Percentiles rank a stretch among this genome's conserved stretches.
Evolutionary conservation across 345 rosid species (phyloP).

Genomic region (Mercurialis annua): DNA sequence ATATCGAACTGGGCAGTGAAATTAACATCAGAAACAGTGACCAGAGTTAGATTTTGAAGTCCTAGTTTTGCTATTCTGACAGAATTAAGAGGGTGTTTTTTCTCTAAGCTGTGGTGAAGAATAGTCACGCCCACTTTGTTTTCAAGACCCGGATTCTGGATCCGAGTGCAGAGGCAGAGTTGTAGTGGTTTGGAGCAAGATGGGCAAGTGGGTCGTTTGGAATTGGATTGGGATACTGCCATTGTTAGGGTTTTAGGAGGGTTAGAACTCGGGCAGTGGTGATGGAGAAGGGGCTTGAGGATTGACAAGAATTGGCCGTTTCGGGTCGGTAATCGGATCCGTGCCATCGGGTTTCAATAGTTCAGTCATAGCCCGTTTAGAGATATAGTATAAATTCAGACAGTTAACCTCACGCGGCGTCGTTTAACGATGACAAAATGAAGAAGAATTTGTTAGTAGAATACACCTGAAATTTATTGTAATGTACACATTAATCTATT

Average conservation of each 20-base stretch:
- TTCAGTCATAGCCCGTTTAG: not conserved
- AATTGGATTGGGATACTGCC: constrained; percentile 34
- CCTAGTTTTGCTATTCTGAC: constrained; percentile 70
- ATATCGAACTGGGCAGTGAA: constrained; percentile 50
- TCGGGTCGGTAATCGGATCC: constrained; percentile 23
- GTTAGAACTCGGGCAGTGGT: not conserved
- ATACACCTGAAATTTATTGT: too few species aligned
- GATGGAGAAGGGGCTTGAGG: not conserved
- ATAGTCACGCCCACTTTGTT: constrained; percentile 67
- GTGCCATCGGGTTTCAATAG: constrained; percentile 14
- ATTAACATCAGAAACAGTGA: constrained; percentile 59
- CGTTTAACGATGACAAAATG: not conserved
- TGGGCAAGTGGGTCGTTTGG: constrained; percentile 65
- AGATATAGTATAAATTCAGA: not conserved
- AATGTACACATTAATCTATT: too few species aligned
- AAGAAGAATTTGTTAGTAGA: too few species aligned
- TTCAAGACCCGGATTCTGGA: constrained; percentile 46
- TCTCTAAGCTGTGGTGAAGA: constrained; percentile 77
- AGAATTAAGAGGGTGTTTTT: constrained; percentile 76
- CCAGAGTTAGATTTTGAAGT: constrained; percentile 50
- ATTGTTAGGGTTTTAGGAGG: constrained; percentile 35
- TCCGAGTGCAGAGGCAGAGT: constrained; percentile 62
- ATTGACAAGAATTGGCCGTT: constrained; percentile 11
- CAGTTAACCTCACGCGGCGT: not conserved
- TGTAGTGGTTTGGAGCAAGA: constrained; percentile 59